Conservation (phyloP, 1,284 basidiomycete genomes). For the Rugiboletus extremiorientalis region DNA sequence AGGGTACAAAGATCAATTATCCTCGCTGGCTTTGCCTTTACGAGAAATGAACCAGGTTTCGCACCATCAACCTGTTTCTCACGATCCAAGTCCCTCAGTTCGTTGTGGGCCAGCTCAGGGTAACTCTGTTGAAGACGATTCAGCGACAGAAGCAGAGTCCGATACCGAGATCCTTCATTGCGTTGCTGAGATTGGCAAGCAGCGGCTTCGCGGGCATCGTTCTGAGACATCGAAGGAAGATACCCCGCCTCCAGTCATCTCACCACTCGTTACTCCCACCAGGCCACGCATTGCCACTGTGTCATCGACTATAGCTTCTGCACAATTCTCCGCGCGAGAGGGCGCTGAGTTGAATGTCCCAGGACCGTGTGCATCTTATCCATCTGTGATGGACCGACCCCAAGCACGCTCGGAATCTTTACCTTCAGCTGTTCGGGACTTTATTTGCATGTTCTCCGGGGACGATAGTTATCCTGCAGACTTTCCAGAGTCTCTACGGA, state of each 20-base stretch:
- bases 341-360: conserved; percentile 1
- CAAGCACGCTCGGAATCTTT: conserved; percentile 15
- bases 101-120: neutral
- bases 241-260: conserved; percentile 15
- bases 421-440: conserved; percentile 33
- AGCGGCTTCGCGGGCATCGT: neutral
- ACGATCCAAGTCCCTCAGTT: neutral
- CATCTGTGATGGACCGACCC: neutral
- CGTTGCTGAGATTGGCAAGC: conserved; percentile 26
- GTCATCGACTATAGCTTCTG: neutral
- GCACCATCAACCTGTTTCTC: neutral
- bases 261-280: conserved; percentile 29
- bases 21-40: neutral
- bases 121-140: conserved; percentile 25
- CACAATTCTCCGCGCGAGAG: conserved; percentile 6
- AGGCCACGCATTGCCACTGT: conserved; percentile 12
- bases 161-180: conserved; percentile 31
- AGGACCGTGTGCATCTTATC: neutral
- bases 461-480: conserved; percentile 45
- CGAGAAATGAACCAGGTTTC: neutral
- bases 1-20: neutral
- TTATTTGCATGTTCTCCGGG: conserved; percentile 44
- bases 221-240: neutral
- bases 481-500: conserved; percentile 47
- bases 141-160: conserved; percentile 35